Base-by-base conservation (phyloP, 139 green algal genomes). In the Chlorella sorokiniana region DNA sequence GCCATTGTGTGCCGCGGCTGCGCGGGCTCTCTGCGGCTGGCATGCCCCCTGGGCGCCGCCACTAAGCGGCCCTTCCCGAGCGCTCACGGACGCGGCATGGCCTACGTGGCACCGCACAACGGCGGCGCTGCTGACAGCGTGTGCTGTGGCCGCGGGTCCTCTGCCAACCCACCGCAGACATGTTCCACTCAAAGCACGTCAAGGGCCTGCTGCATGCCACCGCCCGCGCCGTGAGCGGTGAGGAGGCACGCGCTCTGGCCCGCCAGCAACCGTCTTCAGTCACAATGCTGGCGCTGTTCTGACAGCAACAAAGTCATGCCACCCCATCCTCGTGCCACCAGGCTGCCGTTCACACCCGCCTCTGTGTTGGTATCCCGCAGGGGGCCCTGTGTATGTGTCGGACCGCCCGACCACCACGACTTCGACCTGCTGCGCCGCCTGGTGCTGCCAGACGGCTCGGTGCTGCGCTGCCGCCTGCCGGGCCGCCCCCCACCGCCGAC, bases 401-500 rank as follows among this genome's bases (percentile, higher is more conserved):
- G 93, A 96, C 85, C 85, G 83, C 37, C 93, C 93, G 93, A 89
- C n/a, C 38, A 89, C 67, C 92, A 96, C 79, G 91, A 96, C 85
- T 91, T 88, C 62, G 67, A 73, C 33, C 78, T 95, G 44, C 83
- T 96, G 56, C 80, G 78, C 42, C 85, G 87, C 40, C 79, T 96
- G 71, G 93, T 96, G 51, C 81, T 96, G 63, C 86, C 87, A 11
- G 91, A 91, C 63, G 93, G 93, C 52, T 65, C 62, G 3, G 72
- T 89, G 37, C 85, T 92, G 83, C 84, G 88, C 25, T 78, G 56
- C 18, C 69, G 65, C 59, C 87, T 92, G 78, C 94, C 95, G 2
- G 96, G 93, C 1, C 86, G 96, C 16, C 96, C n/a, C n/a, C 96
- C 29, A 98, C 94, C 0, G 85, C 88, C 20, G 95, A 98, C 83